phyloP scores from a whole-genome alignment of 495 filamentous ascomycete genomes.

The Echria macrotheca region DNA sequence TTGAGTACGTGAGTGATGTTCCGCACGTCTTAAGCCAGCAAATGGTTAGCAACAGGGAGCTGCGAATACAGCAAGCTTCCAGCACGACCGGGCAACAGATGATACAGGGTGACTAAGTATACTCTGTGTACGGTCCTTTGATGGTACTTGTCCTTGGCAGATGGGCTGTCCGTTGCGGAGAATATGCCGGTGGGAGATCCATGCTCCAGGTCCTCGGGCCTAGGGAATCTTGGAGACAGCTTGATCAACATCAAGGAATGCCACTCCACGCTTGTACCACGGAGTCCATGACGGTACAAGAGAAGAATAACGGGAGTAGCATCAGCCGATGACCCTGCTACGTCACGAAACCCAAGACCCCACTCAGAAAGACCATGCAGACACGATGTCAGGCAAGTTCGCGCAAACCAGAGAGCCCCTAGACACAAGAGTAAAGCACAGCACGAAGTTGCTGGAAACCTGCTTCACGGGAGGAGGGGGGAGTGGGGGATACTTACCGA shows the following conservation, averaged over 20 bases:
- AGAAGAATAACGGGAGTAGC: constrained; percentile 68
- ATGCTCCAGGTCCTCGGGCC: constrained; percentile 65
- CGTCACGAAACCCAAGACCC: constrained; percentile 81
- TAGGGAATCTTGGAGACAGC: constrained; percentile 51
- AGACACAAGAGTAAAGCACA: constrained; percentile 89
- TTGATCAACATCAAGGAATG: constrained; percentile 63
- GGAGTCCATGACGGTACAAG: constrained; percentile 52
- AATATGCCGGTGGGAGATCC: constrained; percentile 48
- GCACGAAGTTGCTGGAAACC: constrained; percentile 63
- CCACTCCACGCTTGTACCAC: constrained; percentile 70
- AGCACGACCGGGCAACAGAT: constrained; percentile 41
- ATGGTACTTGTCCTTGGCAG: constrained; percentile 54
- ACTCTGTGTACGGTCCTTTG: constrained; percentile 54
- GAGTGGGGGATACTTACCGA: constrained; percentile 83
- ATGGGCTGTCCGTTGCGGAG: constrained; percentile 50
- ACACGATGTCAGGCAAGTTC: constrained; percentile 83
- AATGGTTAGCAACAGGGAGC: constrained; percentile 72
- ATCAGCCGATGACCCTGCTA: constrained; percentile 51
- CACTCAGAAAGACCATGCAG: constrained; percentile 68
- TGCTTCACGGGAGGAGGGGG: constrained; percentile 39
- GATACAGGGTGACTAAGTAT: constrained; percentile 51
- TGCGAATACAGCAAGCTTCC: constrained; percentile 52
- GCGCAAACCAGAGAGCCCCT: constrained; percentile 69
- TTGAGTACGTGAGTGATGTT: constrained; percentile 99
- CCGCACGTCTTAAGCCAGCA: constrained; percentile 90